Base-by-base conservation (phyloP, 768 basidiomycete genomes). In the Strobilomyces confusus region DNA sequence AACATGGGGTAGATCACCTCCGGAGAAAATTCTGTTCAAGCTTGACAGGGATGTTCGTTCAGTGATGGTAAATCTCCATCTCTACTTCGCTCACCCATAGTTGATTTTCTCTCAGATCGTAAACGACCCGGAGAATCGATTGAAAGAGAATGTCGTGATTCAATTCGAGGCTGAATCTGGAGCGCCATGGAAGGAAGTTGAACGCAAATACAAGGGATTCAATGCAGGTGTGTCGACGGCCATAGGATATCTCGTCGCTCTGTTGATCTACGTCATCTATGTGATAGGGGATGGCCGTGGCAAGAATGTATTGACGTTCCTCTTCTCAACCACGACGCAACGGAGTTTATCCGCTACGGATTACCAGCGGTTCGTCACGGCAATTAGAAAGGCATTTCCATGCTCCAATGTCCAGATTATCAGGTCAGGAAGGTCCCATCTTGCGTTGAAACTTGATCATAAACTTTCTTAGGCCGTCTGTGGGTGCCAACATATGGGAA, bases 61-160 rank as follows among this genome's bases (percentile, higher is more conserved):
- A 8, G 54, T 32, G 25, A 61, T 49, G 56, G 67, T 69, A 52
- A 55, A 25, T 30, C 33, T 40, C 22, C 14, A 47, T 29, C 36
- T 44, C 17, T 22, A 3, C 38, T 34, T 50, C 15, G 11, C 30
- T 43, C 25, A 15, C 32, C 51, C 14, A 52, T 22, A 23, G 5
- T 2, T 42, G 9, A 44, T 41, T 45, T 3, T 19, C 45, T 29
- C n/a, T 25, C 32, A 70, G 69, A 41, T 69, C 23, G 69, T 70
- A 36, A 58, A 59, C n/a, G 53, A 69, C 25, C 3, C 1, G 0
- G n/a, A 23, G 0, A 3, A 4, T 9, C 38, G 49, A 30, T 45
- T 70, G 51, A 56, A 20, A 43, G 43, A 50, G 9, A 49, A 63
- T 42, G 41, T 63, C 8, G 56, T 72, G 19, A 43, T 72, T 30